phyloP scores from a whole-genome alignment of 352 stramenopile genomes.

The Paralagenidium karlingii region DNA sequence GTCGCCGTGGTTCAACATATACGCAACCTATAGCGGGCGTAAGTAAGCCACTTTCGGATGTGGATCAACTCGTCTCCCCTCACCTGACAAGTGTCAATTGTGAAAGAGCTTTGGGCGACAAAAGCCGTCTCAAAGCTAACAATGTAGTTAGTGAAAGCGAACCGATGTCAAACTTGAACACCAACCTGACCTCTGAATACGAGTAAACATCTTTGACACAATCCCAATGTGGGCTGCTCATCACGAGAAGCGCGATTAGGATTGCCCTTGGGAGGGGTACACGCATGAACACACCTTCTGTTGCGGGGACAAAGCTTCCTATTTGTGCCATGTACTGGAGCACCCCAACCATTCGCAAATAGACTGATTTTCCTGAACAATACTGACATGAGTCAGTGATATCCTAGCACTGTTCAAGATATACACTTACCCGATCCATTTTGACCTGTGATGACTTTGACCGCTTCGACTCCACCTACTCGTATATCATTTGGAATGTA shows the following conservation, averaged over 20 bases:
- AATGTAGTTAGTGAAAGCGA: constrained; percentile 3
- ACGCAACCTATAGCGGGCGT: constrained; percentile 34
- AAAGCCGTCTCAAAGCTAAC: constrained; percentile 59
- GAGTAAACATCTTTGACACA: constrained; percentile 63
- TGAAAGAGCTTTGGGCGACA: constrained; percentile 76
- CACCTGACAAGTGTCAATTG: constrained; percentile 82
- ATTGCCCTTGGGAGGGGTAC: not conserved
- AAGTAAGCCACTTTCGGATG: not conserved
- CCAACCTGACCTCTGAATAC: constrained; percentile 61
- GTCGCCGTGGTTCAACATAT: constrained; percentile 68
- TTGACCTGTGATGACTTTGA: constrained; percentile 68
- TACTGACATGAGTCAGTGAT: not conserved
- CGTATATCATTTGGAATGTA: constrained; percentile 75
- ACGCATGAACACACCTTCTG: constrained; percentile 27
- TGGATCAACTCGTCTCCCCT: not conserved
- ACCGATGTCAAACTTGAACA: not conserved
- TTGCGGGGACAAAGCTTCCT: constrained; percentile 62
- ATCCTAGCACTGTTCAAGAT: constrained; percentile 1
- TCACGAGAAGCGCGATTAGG: not conserved
- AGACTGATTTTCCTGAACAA: constrained; percentile 69
- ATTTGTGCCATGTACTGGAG: constrained; percentile 81
- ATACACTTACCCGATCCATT: constrained; percentile 65
- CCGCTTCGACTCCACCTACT: constrained; percentile 15
- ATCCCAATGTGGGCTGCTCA: constrained; percentile 51
- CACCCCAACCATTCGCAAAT: constrained; percentile 75